phyloP scores from a whole-genome alignment of 768 basidiomycete genomes.

The Kwoniella heveanensis region DNA sequence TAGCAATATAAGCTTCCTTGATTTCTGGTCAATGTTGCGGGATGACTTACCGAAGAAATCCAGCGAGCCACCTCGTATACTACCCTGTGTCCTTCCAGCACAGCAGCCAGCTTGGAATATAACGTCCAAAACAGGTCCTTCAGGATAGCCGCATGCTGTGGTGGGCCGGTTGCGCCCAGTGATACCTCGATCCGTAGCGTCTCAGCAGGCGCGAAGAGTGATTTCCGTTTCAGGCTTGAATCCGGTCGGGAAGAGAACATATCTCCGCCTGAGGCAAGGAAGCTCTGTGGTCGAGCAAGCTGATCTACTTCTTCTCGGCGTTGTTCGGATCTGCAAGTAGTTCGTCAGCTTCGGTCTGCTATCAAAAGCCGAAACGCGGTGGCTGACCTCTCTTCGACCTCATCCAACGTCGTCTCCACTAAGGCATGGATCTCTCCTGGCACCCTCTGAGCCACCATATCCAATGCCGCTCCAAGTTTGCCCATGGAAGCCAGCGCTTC shows the following conservation, averaged over 20 bases:
- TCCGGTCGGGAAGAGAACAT: conserved; percentile 1
- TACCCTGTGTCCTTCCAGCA: conserved; percentile 84
- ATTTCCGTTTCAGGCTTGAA: conserved; percentile 21
- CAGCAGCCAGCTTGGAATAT: conserved; percentile 92
- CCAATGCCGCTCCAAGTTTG: conserved; percentile 79
- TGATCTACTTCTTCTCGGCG: conserved; percentile 33
- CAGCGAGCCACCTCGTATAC: conserved; percentile 87
- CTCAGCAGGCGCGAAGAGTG: conserved; percentile 34
- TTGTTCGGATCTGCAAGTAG: conserved; percentile 22
- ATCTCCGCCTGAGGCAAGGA: conserved; percentile 10
- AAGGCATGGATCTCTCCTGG: conserved; percentile 79
- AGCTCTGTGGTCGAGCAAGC: conserved; percentile 21
- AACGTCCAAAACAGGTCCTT: conserved; percentile 95
- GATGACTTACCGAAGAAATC: conserved; percentile 79
- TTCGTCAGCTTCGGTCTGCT: background rate
- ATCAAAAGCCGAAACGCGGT: background rate
- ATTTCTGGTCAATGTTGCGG: too few species aligned
- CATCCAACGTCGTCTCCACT: conserved; percentile 82
- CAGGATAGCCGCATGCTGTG: conserved; percentile 72
- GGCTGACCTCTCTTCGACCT: conserved; percentile 82
- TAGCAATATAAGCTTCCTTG: conserved; percentile 13
- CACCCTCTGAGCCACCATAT: conserved; percentile 78
- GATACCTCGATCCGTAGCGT: conserved; percentile 61
- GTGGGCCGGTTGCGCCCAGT: conserved; percentile 59
- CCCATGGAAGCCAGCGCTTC: conserved; percentile 92